These are phyloP conservation scores for Schizophyllum amplum DNA, from an alignment of 1,284 basidiomycete genomes.

Conservation along the genomic window DNA sequence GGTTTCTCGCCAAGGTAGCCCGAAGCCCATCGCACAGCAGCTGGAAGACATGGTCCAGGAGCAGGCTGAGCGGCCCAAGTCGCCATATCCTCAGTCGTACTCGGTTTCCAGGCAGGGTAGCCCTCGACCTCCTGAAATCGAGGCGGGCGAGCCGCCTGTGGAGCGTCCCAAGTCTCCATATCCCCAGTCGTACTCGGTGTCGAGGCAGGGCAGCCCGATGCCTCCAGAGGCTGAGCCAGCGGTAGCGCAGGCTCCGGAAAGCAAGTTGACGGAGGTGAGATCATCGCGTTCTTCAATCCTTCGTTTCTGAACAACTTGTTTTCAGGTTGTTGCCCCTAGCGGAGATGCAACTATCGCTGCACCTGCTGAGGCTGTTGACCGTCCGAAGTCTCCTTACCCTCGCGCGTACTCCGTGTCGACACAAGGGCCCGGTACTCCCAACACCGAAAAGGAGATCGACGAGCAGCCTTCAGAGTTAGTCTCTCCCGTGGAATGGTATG, in stretches of 20 bases:
- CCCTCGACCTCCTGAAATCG: background rate
- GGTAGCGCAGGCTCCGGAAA: background rate
- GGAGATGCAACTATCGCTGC: background rate
- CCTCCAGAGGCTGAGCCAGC: background rate
- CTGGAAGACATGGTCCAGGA: background rate
- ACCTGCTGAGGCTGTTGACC: slow-evolving; percentile 14
- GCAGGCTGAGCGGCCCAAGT: slow-evolving; percentile 20
- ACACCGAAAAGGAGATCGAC: background rate
- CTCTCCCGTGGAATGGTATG: background rate
- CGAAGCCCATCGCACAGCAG: background rate
- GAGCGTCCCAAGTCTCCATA: slow-evolving; percentile 26
- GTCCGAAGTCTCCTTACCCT: slow-evolving; percentile 27
- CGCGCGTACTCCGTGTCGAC: slow-evolving; percentile 28
- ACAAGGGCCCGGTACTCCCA: slow-evolving; percentile 20
- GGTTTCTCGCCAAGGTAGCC: background rate
- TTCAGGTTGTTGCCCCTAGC: background rate
- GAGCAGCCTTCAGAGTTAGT: background rate
- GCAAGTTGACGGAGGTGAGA: background rate
- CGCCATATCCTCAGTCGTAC: slow-evolving; percentile 31
- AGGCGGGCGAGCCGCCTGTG: background rate
- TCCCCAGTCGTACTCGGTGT: slow-evolving; percentile 30
- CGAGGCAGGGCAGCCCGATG: slow-evolving; percentile 20
- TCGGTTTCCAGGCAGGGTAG: slow-evolving; percentile 27
- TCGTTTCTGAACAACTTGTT: background rate
- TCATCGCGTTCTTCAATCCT: background rate